Evolutionary conservation across 768 basidiomycete genomes (phyloP).

Genomic region (Hortiboletus flavorubellus): DNA sequence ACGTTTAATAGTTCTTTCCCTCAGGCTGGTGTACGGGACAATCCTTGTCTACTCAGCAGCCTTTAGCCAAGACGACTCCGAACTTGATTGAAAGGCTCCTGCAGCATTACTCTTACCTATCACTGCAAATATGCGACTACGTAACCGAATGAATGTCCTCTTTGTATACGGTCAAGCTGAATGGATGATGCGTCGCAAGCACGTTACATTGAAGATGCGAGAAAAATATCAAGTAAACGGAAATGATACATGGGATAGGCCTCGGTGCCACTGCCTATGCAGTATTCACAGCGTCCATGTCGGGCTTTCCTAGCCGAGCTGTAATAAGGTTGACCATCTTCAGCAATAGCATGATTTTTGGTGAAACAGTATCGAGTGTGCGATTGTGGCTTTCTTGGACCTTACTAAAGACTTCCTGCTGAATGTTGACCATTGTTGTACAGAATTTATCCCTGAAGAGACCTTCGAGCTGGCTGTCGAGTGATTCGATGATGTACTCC

Average conservation of each 20-base stretch:
- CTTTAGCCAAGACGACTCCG: conserved; percentile 79
- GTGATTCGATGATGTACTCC: conserved; percentile 30
- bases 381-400: conserved; percentile 18
- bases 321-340: conserved; percentile 33
- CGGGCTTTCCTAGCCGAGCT: conserved; percentile 22
- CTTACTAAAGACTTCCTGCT: conserved; percentile 24
- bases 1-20: neutral
- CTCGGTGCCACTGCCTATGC: conserved; percentile 2
- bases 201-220: neutral
- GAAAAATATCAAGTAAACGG: neutral
- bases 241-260: neutral
- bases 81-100: conserved; percentile 53
- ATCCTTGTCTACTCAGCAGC: conserved; percentile 85
- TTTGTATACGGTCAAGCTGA: conserved; percentile 4
- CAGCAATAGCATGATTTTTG: conserved; percentile 24
- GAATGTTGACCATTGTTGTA: conserved; percentile 16
- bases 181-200: neutral
- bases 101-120: neutral
- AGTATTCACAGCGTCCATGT: conserved; percentile 5
- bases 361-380: conserved; percentile 26
- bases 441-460: conserved; percentile 25
- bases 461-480: conserved; percentile 23
- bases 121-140: conserved; percentile 17
- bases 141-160: conserved; percentile 8
- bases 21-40: conserved; percentile 82